Conservation (phyloP, 2,329 filamentous ascomycete genomes). For the Clonostachys sp. region DNA sequence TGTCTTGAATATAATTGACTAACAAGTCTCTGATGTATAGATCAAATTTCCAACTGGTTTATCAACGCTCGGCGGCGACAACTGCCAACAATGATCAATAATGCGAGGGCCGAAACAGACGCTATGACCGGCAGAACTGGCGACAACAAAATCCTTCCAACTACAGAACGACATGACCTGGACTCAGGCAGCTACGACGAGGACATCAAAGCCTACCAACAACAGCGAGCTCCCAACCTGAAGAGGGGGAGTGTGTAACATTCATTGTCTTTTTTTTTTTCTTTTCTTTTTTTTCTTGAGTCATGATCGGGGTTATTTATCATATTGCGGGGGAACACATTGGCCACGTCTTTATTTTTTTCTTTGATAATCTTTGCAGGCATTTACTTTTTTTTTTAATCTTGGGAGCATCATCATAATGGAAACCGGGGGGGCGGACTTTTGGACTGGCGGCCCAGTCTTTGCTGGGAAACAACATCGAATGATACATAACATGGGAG, state of each 20-base stretch:
- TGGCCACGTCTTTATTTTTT: background rate
- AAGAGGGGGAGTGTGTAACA: slow-evolving; percentile 1
- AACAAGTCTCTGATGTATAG: slow-evolving; percentile 22
- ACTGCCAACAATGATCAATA: slow-evolving; percentile 55
- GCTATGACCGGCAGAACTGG: slow-evolving; percentile 29
- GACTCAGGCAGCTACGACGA: slow-evolving; percentile 2
- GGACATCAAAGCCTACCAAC: slow-evolving; percentile 1
- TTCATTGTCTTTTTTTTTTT: too few species aligned
- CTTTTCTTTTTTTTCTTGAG: too few species aligned
- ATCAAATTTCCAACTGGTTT: slow-evolving; percentile 77
- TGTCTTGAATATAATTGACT: background rate
- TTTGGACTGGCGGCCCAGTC: too few species aligned
- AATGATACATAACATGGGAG: too few species aligned
- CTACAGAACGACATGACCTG: slow-evolving; percentile 1
- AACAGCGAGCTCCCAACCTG: background rate
- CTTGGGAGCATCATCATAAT: too few species aligned
- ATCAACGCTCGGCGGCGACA: slow-evolving; percentile 71
- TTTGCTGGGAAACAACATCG: too few species aligned
- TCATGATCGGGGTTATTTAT: too few species aligned
- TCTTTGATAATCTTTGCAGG: background rate
- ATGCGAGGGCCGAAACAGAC: slow-evolving; percentile 46
- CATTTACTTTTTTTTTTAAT: background rate
- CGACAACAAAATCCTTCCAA: slow-evolving; percentile 1
- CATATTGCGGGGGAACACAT: background rate
- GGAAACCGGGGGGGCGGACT: too few species aligned